Percentiles rank a stretch among this genome's conserved stretches.
phyloP scores from a whole-genome alignment of 139 green algal genomes.

The Zygnema circumcarinatum region DNA sequence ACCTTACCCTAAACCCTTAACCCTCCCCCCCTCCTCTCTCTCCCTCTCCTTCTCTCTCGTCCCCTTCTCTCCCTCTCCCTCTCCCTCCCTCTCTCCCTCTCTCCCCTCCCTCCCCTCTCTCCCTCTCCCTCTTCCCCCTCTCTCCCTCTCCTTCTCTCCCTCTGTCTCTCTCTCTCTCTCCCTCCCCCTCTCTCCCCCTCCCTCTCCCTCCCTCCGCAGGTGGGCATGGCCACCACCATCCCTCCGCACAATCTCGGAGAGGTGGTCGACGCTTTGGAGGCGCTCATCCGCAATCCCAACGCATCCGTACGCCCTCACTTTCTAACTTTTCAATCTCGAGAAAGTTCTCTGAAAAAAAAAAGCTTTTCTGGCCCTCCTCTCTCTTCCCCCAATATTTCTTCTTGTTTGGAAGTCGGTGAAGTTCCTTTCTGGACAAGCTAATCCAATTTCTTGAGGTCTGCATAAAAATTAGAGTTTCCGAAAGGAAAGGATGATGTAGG shows the following conservation, averaged over 20 bases:
- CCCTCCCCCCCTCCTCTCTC: too few species aligned
- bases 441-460: background rate
- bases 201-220: background rate
- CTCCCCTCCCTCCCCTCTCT: background rate
- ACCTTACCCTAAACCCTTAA: too few species aligned
- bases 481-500: too few species aligned
- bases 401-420: background rate
- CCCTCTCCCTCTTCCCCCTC: background rate
- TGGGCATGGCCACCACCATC: constrained; percentile 95
- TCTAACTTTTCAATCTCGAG: too few species aligned
- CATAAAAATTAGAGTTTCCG: too few species aligned
- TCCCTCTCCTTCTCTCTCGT: too few species aligned
- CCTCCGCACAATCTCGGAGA: constrained; percentile 95
- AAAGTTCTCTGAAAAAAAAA: too few species aligned
- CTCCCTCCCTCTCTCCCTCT: background rate
- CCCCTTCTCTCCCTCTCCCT: too few species aligned
- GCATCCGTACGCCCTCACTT: constrained; percentile 54
- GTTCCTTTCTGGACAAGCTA: background rate
- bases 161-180: background rate
- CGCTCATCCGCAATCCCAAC: constrained; percentile 81
- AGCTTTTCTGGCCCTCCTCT: background rate
- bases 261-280: constrained; percentile 81
- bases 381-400: background rate
- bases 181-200: background rate
- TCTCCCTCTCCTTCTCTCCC: background rate